phyloP scores from a whole-genome alignment of 2,329 filamentous ascomycete genomes.

The Microdochium trichocladiopsis region DNA sequence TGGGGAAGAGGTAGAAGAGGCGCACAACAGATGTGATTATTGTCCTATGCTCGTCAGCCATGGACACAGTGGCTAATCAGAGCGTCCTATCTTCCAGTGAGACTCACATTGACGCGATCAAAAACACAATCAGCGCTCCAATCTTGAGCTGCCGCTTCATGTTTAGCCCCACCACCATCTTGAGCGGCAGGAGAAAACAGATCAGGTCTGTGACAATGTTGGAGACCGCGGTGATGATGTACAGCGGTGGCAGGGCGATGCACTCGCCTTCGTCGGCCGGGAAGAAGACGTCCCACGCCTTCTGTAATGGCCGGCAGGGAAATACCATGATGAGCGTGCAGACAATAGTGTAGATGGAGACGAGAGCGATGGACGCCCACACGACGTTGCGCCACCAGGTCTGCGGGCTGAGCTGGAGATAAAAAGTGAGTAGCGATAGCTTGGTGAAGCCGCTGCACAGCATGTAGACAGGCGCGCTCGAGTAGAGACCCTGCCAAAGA shows the following conservation, averaged over 20 bases:
- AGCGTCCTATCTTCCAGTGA: background rate
- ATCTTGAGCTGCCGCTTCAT: constrained; percentile 35
- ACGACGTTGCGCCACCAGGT: constrained; percentile 10
- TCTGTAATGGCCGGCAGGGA: constrained; percentile 14
- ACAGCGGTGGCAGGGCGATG: constrained; percentile 4
- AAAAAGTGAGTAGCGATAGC: constrained; percentile 17
- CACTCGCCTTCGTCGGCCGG: constrained; percentile 7
- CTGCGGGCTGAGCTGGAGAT: constrained; percentile 15
- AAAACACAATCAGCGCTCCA: constrained; percentile 30
- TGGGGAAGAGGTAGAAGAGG: constrained; percentile 2
- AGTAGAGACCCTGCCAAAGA: constrained; percentile 6
- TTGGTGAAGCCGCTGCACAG: constrained; percentile 16
- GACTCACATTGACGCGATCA: constrained; percentile 32
- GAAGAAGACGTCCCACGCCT: constrained; percentile 10
- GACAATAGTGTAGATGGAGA: constrained; percentile 11
- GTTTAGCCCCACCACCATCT: constrained; percentile 30
- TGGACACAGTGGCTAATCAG: too few relatives aligned
- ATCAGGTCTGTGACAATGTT: constrained; percentile 38
- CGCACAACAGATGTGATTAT: constrained; percentile 6
- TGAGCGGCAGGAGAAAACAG: constrained; percentile 33
- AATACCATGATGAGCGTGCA: constrained; percentile 16
- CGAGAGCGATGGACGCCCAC: constrained; percentile 11
- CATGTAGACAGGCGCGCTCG: constrained; percentile 9
- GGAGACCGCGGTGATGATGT: constrained; percentile 23
- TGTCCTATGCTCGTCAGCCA: too few relatives aligned